Percentiles rank a stretch among this genome's conserved stretches.
Evolutionary conservation across 2,329 filamentous ascomycete species (phyloP).

Genomic region (Mollisiaceae sp.): DNA sequence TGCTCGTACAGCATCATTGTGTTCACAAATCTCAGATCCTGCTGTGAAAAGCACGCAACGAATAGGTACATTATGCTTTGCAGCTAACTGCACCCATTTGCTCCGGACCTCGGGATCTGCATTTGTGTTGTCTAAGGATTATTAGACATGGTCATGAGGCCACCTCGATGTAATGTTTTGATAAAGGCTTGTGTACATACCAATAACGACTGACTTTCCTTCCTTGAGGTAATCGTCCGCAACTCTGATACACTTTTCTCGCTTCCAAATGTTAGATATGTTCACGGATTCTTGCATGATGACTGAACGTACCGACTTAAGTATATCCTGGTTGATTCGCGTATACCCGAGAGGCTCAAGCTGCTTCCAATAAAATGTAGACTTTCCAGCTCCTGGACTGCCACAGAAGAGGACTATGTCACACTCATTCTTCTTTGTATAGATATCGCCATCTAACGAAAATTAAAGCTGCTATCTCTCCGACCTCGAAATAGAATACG

Average conservation of each 20-base stretch:
- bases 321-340: slow-evolving; percentile 86
- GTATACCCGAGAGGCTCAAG: slow-evolving; percentile 80
- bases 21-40: slow-evolving; percentile 65
- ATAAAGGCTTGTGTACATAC: slow-evolving; percentile 54
- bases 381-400: slow-evolving; percentile 89
- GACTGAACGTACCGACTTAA: slow-evolving; percentile 67
- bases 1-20: slow-evolving; percentile 86
- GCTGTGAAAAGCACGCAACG: slow-evolving; percentile 88
- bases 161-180: neutral
- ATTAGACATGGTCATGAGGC: slow-evolving; percentile 12
- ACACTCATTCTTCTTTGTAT: slow-evolving; percentile 63
- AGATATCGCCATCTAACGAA: slow-evolving; percentile 15
- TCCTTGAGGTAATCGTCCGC: slow-evolving; percentile 69
- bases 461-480: neutral
- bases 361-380: slow-evolving; percentile 82
- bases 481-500: neutral
- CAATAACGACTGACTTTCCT: slow-evolving; percentile 75
- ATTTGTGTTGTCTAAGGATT: slow-evolving; percentile 86
- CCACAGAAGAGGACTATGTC: slow-evolving; percentile 89
- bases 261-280: slow-evolving; percentile 41
- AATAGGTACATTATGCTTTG: slow-evolving; percentile 72
- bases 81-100: slow-evolving; percentile 79
- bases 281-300: slow-evolving; percentile 11
- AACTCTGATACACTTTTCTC: slow-evolving; percentile 72
- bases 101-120: slow-evolving; percentile 76